phyloP scores from a whole-genome alignment of 495 filamentous ascomycete genomes.

The Aspergillus heteromorphus region DNA sequence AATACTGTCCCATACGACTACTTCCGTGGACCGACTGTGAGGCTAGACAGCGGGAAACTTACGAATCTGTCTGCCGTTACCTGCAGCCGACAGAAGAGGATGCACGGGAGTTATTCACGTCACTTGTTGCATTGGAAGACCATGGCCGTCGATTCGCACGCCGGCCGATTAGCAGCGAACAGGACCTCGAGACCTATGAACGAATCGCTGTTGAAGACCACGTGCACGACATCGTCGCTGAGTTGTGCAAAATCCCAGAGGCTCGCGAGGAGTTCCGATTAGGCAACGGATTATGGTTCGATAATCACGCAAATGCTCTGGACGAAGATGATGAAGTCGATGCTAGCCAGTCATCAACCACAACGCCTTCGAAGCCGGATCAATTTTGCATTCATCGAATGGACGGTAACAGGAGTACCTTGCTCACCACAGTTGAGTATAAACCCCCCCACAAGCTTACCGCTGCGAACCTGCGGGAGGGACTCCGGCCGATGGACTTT shows the following conservation, averaged over 20 bases:
- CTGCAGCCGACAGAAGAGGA: constrained; percentile 15
- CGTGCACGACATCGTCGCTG: constrained; percentile 24
- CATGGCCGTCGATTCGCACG: constrained; percentile 6
- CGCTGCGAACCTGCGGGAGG: constrained; percentile 23
- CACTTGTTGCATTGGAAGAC: constrained; percentile 12
- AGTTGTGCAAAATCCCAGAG: constrained; percentile 23
- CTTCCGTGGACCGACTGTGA: constrained; percentile 27
- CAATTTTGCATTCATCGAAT: constrained; percentile 24
- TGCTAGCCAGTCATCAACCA: constrained; percentile 7
- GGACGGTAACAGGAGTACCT: constrained; percentile 17
- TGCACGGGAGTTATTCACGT: constrained; percentile 10
- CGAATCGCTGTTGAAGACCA: constrained; percentile 26
- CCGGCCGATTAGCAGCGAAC: constrained; percentile 23
- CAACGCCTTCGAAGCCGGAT: constrained; percentile 12
- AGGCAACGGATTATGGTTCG: constrained; percentile 23
- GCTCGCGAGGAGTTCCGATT: constrained; percentile 23
- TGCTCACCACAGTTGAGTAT: constrained; percentile 30
- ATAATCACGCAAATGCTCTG: constrained; percentile 27
- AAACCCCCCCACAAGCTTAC: constrained; percentile 35
- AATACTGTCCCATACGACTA: constrained; percentile 26
- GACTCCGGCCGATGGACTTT: constrained; percentile 24
- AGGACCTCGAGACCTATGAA: constrained; percentile 27
- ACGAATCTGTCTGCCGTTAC: constrained; percentile 20
- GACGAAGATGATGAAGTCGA: no score
- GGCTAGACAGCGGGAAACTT: constrained; percentile 21